These are phyloP conservation scores for Pelargonium myrrhifolium DNA, from an alignment of 441 rosid species.

Conservation along the genomic window DNA sequence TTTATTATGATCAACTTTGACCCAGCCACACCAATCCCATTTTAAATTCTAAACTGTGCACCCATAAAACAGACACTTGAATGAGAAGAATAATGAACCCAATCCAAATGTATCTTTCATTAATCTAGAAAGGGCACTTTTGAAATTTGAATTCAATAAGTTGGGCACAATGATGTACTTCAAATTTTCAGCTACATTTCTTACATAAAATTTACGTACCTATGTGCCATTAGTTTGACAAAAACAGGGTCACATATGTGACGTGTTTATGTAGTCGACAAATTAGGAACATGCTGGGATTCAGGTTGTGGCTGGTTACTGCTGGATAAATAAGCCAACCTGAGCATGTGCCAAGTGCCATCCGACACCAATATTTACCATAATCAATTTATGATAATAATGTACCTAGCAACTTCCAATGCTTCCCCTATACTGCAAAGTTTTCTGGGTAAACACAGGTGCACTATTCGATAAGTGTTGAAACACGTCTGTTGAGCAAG, in stretches of 20 bases:
- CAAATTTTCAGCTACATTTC: too few relatives aligned
- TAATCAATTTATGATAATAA: too few relatives aligned
- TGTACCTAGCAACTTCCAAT: background rate
- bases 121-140: background rate
- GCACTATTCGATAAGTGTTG: background rate
- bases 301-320: background rate
- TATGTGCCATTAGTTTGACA: background rate
- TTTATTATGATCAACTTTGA: background rate
- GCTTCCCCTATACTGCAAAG: background rate
- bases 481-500: background rate
- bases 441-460: background rate
- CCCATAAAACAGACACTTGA: background rate
- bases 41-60: background rate
- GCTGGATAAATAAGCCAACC: background rate
- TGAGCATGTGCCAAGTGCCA: background rate
- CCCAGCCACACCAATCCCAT: too few relatives aligned
- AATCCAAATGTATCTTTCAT: background rate
- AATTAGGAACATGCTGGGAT: background rate
- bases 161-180: too few relatives aligned
- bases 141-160: too few relatives aligned
- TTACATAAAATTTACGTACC: too few relatives aligned
- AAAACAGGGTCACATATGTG: background rate
- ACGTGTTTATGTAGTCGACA: background rate
- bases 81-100: background rate
- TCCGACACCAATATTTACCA: background rate